These are phyloP conservation scores for Xylariaceae sp. DNA, from an alignment of 2,329 filamentous ascomycete species.

Conservation along the genomic window DNA sequence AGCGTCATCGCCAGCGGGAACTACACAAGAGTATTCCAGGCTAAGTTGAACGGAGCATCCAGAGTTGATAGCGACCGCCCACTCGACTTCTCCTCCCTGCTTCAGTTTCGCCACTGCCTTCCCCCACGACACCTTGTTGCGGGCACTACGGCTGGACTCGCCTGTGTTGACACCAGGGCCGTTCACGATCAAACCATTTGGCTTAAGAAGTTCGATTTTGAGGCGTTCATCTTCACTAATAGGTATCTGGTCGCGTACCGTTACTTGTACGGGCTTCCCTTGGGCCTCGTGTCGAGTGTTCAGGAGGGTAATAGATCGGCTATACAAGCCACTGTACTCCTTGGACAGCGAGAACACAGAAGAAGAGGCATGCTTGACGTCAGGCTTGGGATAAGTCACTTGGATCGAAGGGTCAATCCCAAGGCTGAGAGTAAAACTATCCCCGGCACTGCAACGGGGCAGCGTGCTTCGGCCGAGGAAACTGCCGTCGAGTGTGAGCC, in stretches of 20 bases:
- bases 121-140: constrained; percentile 57
- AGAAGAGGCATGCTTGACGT: constrained; percentile 56
- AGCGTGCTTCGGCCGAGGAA: constrained; percentile 65
- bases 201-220: constrained; percentile 56
- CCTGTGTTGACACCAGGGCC: constrained; percentile 49
- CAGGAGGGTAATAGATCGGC: constrained; percentile 54
- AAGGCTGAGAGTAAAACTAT: constrained; percentile 59
- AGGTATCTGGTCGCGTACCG: constrained; percentile 66
- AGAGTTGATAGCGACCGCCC: constrained; percentile 64
- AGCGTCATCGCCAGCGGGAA: constrained; percentile 58
- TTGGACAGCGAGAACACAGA: constrained; percentile 62
- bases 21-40: constrained; percentile 67
- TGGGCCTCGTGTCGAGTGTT: constrained; percentile 53
- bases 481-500: constrained; percentile 67
- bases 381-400: constrained; percentile 63
- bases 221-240: constrained; percentile 67
- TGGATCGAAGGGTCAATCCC: constrained; percentile 66
- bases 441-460: constrained; percentile 62
- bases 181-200: constrained; percentile 53
- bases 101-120: constrained; percentile 59
- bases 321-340: constrained; percentile 59
- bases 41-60: constrained; percentile 63
- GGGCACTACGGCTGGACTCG: constrained; percentile 35
- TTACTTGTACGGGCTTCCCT: constrained; percentile 51
- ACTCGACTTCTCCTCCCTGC: constrained; percentile 64